Percentiles rank a stretch among this genome's conserved stretches.
phyloP scores from a whole-genome alignment of 345 rosid species.

The Syzygium jambos region DNA sequence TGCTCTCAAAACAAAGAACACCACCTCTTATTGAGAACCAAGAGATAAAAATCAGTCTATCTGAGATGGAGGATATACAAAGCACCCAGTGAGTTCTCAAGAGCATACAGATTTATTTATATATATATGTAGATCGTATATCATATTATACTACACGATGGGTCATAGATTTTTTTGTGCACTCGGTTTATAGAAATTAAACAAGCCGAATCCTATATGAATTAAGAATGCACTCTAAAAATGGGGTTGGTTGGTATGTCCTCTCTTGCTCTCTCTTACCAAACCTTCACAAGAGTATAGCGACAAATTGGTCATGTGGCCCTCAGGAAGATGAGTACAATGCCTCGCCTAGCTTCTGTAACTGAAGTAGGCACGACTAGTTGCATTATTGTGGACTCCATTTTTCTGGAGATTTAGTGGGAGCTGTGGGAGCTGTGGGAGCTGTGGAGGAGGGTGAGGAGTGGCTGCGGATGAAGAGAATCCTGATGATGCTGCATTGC shows the following conservation, averaged over 20 bases:
- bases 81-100: background rate
- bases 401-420: conserved; percentile 1
- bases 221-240: background rate
- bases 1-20: background rate
- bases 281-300: background rate
- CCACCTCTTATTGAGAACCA: background rate
- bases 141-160: background rate
- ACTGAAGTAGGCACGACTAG: background rate
- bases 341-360: background rate
- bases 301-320: background rate
- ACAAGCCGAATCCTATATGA: background rate
- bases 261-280: background rate
- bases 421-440: conserved; percentile 18
- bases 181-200: background rate
- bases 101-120: background rate
- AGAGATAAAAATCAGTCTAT: background rate
- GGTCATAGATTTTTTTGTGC: background rate
- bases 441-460: conserved; percentile 33
- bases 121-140: background rate
- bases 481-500: conserved; percentile 99
- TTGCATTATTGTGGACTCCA: conserved; percentile 1
- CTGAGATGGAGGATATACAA: background rate
- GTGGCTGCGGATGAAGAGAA: conserved; percentile 45
- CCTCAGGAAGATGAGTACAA: background rate
- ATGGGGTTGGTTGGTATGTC: background rate